phyloP scores from a whole-genome alignment of 768 basidiomycete genomes.

The Leccinellum rugosiceps region DNA sequence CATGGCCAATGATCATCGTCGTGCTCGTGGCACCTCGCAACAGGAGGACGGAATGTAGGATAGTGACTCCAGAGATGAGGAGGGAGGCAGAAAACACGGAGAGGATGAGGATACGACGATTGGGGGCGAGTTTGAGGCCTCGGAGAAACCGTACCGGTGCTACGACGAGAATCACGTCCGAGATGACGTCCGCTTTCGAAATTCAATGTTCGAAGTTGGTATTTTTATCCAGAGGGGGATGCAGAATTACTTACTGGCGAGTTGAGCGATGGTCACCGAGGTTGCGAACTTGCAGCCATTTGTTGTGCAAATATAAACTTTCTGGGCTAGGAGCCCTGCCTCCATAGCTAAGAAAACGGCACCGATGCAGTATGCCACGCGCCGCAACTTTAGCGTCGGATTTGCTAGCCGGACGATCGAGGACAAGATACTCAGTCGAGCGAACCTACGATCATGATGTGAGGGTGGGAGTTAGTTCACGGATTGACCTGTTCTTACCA shows the following conservation, averaged over 20 bases:
- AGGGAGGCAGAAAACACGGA: slow-evolving; percentile 22
- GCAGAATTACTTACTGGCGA: slow-evolving; percentile 20
- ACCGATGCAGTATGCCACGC: slow-evolving; percentile 16
- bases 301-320: slow-evolving; percentile 13
- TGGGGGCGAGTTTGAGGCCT: slow-evolving; percentile 11
- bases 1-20: slow-evolving; percentile 19
- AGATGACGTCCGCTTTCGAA: slow-evolving; percentile 20
- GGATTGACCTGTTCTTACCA: slow-evolving; percentile 17
- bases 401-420: slow-evolving; percentile 23
- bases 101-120: slow-evolving; percentile 19
- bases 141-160: slow-evolving; percentile 15
- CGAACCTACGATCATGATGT: slow-evolving; percentile 14
- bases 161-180: slow-evolving; percentile 20
- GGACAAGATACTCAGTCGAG: slow-evolving; percentile 27
- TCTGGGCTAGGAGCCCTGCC: slow-evolving; percentile 16
- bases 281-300: background rate
- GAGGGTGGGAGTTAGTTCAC: background rate
- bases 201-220: background rate
- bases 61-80: slow-evolving; percentile 20
- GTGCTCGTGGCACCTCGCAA: background rate
- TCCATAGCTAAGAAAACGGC: slow-evolving; percentile 14
- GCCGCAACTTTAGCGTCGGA: slow-evolving; percentile 8
- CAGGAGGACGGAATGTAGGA: slow-evolving; percentile 23
- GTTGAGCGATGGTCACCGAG: slow-evolving; percentile 18
- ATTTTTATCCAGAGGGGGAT: background rate